Evolutionary conservation across 257 asterid genomes (phyloP).

Genomic region (Euphrasia confusa): DNA sequence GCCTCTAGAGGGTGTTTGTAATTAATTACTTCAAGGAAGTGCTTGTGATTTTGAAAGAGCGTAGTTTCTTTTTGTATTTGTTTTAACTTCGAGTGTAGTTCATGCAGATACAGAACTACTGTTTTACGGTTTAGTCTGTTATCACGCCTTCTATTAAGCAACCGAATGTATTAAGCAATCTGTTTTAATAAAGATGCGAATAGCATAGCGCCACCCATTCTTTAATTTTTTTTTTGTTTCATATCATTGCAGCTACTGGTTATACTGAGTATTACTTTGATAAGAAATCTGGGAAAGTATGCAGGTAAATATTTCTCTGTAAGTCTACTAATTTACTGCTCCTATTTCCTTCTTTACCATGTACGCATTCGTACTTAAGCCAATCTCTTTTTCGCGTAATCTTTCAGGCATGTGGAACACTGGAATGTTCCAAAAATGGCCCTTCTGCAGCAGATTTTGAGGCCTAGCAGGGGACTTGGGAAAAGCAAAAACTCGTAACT

Average conservation of each 20-base stretch:
- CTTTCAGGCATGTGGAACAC: constrained; percentile 75
- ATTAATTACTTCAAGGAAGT: not conserved
- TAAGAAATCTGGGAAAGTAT: constrained; percentile 69
- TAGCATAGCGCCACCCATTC: too few species aligned
- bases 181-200: too few species aligned
- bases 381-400: not conserved
- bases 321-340: not conserved
- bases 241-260: constrained; percentile 75
- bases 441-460: constrained; percentile 69
- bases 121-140: too few species aligned
- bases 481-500: not conserved
- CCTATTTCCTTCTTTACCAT: not conserved
- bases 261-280: constrained; percentile 84
- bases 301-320: constrained; percentile 42
- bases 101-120: too few species aligned
- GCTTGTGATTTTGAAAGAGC: too few species aligned
- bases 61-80: too few species aligned
- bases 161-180: too few species aligned
- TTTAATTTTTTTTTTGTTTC: not conserved
- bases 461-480: constrained; percentile 48
- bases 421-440: constrained; percentile 99
- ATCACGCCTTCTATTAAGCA: too few species aligned
- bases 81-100: too few species aligned
- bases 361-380: not conserved
- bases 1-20: not conserved